A percentile compares a stretch with the other conserved stretches of the same genome.
phyloP scores from a whole-genome alignment of 2,329 filamentous ascomycete species.

The Whalleya microplaca region DNA sequence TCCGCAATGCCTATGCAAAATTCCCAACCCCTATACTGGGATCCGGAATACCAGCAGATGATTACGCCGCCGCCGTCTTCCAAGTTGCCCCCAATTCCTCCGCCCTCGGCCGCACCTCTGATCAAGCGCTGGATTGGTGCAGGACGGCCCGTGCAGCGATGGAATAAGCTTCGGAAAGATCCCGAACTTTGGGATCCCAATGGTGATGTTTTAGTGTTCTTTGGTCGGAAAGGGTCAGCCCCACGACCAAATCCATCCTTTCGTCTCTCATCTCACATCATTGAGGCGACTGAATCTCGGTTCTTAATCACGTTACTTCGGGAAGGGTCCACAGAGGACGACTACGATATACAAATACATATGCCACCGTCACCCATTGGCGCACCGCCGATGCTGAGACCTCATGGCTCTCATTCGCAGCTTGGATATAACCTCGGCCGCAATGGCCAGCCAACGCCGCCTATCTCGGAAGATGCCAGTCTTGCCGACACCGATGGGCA shows the following conservation, averaged over 20 bases:
- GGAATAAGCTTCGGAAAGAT: conserved; percentile 63
- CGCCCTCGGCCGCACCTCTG: conserved; percentile 38
- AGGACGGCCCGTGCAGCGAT: conserved; percentile 52
- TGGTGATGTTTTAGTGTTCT: conserved; percentile 62
- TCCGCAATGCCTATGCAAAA: conserved; percentile 28
- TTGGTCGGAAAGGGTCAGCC: conserved; percentile 50
- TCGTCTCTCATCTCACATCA: conserved; percentile 60
- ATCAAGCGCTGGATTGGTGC: conserved; percentile 59
- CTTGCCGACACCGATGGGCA: conserved; percentile 54
- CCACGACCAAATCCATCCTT: conserved; percentile 57
- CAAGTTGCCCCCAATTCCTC: conserved; percentile 49
- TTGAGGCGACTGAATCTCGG: conserved; percentile 60
- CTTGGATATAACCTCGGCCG: conserved; percentile 30
- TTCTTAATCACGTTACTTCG: conserved; percentile 57
- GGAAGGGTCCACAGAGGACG: conserved; percentile 56
- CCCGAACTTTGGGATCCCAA: conserved; percentile 65
- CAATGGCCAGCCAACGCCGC: conserved; percentile 46
- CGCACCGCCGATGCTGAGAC: conserved; percentile 45
- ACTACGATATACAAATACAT: conserved; percentile 37
- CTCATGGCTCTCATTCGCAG: conserved; percentile 35
- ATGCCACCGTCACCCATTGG: conserved; percentile 49
- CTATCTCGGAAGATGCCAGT: conserved; percentile 49
- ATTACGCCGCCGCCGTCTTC: conserved; percentile 46
- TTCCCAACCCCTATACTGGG: conserved; percentile 26
- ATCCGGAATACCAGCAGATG: conserved; percentile 29